These are phyloP conservation scores for Metschnikowia hibisci DNA, from an alignment of 805 yeast species.

Conservation along the genomic window DNA sequence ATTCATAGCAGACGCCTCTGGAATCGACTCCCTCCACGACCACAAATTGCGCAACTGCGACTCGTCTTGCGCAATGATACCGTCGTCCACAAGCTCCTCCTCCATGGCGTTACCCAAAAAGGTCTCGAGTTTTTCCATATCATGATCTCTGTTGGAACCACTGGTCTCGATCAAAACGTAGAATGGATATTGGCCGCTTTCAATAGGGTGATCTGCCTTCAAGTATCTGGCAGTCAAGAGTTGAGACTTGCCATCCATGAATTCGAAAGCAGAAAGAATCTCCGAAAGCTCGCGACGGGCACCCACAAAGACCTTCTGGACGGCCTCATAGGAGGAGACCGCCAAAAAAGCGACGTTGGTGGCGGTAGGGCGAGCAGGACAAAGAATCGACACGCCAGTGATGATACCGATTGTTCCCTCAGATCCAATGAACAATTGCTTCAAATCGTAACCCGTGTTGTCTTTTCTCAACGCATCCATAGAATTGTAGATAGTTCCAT, in stretches of 20 bases:
- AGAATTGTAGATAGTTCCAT: conserved; percentile 77
- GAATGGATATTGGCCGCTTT: conserved; percentile 72
- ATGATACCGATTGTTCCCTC: conserved; percentile 91
- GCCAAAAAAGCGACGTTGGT: conserved; percentile 88
- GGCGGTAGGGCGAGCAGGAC: conserved; percentile 85
- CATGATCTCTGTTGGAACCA: conserved; percentile 94
- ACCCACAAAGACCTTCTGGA: conserved; percentile 71
- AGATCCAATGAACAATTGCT: conserved; percentile 88
- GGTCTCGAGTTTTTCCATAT: conserved; percentile 79
- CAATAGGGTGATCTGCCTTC: conserved; percentile 70
- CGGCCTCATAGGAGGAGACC: conserved; percentile 75
- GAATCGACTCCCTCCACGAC: conserved; percentile 94
- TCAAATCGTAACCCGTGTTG: conserved; percentile 91
- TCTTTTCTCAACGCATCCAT: conserved; percentile 87
- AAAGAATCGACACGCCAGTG: conserved; percentile 84
- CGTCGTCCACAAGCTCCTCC: conserved; percentile 80
- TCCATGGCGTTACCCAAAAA: conserved; percentile 86
- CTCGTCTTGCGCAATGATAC: conserved; percentile 94
- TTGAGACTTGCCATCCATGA: conserved; percentile 79
- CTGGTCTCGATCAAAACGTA: conserved; percentile 90
- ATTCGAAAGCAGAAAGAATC: conserved; percentile 87
- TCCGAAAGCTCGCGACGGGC: conserved; percentile 81
- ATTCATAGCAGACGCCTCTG: conserved; percentile 77
- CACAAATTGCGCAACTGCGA: conserved; percentile 78
- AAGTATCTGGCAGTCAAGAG: conserved; percentile 58